Base-by-base conservation (phyloP, 805 yeast species). In the Saturnispora dispora region DNA sequence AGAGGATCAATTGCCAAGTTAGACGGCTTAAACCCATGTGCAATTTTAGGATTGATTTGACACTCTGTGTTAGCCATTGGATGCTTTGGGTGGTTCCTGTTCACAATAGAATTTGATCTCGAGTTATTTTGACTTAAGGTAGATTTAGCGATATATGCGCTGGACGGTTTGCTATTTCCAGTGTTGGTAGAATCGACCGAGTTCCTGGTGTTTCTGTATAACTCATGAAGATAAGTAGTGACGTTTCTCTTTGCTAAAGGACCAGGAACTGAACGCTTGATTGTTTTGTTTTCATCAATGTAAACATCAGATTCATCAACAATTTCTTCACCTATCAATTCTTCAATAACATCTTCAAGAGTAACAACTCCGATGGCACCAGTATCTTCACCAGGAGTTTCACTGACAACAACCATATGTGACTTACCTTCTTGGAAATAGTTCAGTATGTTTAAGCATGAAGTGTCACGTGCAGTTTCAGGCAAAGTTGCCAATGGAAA, bases 401-500 rank as follows among this genome's bases (percentile, higher is more conserved):
- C 83, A 56, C 91, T 82, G 8, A 91, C 96, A 36, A 90, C 82
- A 60, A 93, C 91, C 99, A 91, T 91, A 68, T 91, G 99, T 1
- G 96, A 84, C 67, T 89, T 90, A 55, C 99, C 99, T 66, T 91
- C 97, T 67, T 91, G 99, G 75, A 93, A 91, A 69, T 91, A 91
- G 67, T 91, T 91, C 62, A 91, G 75, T 58, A 91, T 90, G 68
- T 93, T 91, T 63, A 91, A 74, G 67, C 98, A 91, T 5, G 96
- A 88, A 4, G 98, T 90, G 48, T 85, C 89, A 22, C 88, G 84
- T 2, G 85, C 81, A 0, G 99, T 91, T 69, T 91, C 98, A 0
- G 99, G 99, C 45, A 91, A 75, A 0, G 98, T 93, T 2, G 98
- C 98, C 60, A 91, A 75, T 7, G 98, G 96, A 73, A 91, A 91